Evolutionary conservation across 176 grass and related monocot species (phyloP).

Genomic region (Stipa capillata): DNA sequence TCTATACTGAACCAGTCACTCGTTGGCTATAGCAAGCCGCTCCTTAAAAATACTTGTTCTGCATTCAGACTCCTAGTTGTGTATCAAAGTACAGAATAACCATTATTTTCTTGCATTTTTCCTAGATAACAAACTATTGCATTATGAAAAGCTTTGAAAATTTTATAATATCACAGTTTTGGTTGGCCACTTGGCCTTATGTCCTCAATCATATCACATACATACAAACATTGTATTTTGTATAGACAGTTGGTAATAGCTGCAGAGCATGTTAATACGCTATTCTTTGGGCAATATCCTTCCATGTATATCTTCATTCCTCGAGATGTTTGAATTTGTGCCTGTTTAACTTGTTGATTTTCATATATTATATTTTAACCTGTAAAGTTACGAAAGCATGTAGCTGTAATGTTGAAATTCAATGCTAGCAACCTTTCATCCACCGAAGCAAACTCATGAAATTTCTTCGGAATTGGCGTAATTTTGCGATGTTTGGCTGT

Average conservation of each 20-base stretch:
- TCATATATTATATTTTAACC: not conserved
- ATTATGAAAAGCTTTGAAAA: not conserved
- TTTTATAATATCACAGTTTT: constrained; percentile 3
- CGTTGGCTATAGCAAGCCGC: not conserved
- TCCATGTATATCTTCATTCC: not conserved
- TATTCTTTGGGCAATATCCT: not conserved
- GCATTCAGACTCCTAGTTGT: not conserved
- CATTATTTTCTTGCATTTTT: not conserved
- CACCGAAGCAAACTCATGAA: not conserved
- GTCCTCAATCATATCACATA: not conserved
- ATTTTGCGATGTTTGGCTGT: not conserved
- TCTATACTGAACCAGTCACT: not conserved
- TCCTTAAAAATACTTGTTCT: not conserved
- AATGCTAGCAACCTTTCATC: not conserved
- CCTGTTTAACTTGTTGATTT: not conserved
- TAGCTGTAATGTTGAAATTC: not conserved
- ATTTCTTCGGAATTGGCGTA: not conserved
- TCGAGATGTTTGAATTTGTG: not conserved
- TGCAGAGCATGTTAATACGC: too few relatives aligned
- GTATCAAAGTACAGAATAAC: not conserved
- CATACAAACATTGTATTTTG: not conserved
- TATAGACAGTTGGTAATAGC: too few relatives aligned
- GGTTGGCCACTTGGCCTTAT: not conserved
- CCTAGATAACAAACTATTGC: not conserved
- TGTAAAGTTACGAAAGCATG: not conserved